Conservation (phyloP, 2,329 filamentous ascomycete species). For the Coleophoma cylindrospora region DNA sequence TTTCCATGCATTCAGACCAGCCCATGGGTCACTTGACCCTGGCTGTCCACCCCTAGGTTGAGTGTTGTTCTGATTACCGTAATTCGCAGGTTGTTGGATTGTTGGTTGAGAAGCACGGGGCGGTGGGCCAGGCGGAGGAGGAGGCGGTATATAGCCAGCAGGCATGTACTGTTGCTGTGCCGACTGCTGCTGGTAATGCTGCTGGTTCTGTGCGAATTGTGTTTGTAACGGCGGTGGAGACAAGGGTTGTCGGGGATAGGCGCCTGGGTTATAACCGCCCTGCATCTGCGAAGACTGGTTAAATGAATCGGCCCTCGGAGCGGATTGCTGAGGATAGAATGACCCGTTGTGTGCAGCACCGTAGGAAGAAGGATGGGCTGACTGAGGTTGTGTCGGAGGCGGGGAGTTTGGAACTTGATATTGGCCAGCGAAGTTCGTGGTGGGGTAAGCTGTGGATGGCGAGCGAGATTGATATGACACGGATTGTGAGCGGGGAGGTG, state of each 20-base stretch:
- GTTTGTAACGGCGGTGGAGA: conserved; percentile 60
- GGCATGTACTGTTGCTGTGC: conserved; percentile 42
- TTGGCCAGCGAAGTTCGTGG: conserved; percentile 49
- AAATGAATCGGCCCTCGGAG: conserved; percentile 44
- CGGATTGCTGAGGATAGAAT: conserved; percentile 23
- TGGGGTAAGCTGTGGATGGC: conserved; percentile 42
- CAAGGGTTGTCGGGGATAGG: conserved; percentile 30
- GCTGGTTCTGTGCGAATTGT: conserved; percentile 22
- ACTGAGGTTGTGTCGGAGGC: conserved; percentile 31
- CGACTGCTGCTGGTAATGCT: conserved; percentile 19
- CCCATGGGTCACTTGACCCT: conserved; percentile 56
- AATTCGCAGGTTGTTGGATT: conserved; percentile 46
- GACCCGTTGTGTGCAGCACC: conserved; percentile 33
- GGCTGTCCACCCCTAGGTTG: conserved; percentile 25
- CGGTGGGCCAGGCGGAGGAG: conserved; percentile 61
- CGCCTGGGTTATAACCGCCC: conserved; percentile 38
- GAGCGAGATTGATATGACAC: conserved; percentile 28
- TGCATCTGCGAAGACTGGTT: conserved; percentile 49
- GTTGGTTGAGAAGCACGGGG: conserved; percentile 43
- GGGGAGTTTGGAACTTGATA: conserved; percentile 55
- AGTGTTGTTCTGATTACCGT: conserved; percentile 37
- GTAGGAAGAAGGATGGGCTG: conserved; percentile 36
- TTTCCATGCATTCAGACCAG: conserved; percentile 66
- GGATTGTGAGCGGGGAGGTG: conserved; percentile 27
- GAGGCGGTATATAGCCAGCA: conserved; percentile 61